Base-by-base conservation (phyloP, 148 eudicot species). In the Nepenthes mirabilis region DNA sequence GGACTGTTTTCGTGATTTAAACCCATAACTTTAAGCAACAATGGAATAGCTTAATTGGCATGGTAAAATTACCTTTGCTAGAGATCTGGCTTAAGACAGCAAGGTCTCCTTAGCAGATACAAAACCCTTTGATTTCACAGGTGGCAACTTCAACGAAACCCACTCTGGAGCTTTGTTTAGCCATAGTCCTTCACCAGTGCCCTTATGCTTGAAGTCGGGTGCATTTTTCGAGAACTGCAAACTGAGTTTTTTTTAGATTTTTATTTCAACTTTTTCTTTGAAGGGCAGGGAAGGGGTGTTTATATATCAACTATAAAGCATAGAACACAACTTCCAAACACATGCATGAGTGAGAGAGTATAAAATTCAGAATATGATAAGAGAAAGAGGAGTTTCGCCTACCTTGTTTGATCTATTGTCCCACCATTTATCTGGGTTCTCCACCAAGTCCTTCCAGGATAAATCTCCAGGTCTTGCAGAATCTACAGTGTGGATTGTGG, bases 401-500 rank as follows among this genome's bases (percentile, higher is more conserved):
- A 71, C 76, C 80, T 79, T 82, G 23, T 36, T 11, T 14, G 32
- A 45, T 60, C 86, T 72, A 43, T 78, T 73, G 72, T 75, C 86
- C 83, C 83, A 82, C 86, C 86, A 82, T 55, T 70, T 68, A 36
- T 45, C 40, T 36, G 80, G 80, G 65, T 79, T 76, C 63, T 73
- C 80, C 7, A 73, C 69, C 74, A 82, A 71, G 60, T 70, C 56
- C 53, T 66, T 76, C 86, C 86, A 79, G 47, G 60, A 54, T 34
- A 57, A 75, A 40, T 57, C 74, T 6, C 14, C 57, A 59, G 37
- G 35, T 47, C 52, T 62, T 35, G 1, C 2, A 48, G 13, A 33
- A 48, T 34, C 65, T 43, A 45, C 61, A 37, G 51, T 14, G 52
- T 3, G 36, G 40, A 60, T 11, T 12, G 37, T 13, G 1, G 23